phyloP scores from a whole-genome alignment of 345 rosid species.

The Nephelium lappaceum region DNA sequence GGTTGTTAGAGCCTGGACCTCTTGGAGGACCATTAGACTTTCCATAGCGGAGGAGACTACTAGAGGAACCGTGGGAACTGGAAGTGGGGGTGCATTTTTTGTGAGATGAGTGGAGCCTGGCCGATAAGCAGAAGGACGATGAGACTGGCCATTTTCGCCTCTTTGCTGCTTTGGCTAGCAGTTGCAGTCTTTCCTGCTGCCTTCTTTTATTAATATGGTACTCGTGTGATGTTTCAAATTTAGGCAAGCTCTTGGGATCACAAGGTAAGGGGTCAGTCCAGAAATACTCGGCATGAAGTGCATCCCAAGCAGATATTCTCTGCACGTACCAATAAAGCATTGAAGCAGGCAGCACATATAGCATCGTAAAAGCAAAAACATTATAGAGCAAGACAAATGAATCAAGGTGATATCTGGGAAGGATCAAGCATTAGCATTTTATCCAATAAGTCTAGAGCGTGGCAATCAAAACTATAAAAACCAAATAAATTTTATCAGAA shows the following conservation, averaged over 20 bases:
- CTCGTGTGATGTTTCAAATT: conserved; percentile 93
- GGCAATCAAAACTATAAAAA: conserved; percentile 68
- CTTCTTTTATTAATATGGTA: conserved; percentile 94
- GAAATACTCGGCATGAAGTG: conserved; percentile 95
- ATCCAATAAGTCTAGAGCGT: conserved; percentile 91
- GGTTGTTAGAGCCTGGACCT: conserved; percentile 74
- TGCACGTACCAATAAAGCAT: conserved; percentile 22
- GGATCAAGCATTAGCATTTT: conserved; percentile 92
- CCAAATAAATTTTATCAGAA: neutral
- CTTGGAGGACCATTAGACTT: conserved; percentile 57
- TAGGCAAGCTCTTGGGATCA: conserved; percentile 92
- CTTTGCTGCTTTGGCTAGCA: conserved; percentile 84
- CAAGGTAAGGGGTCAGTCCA: conserved; percentile 97
- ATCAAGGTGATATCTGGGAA: conserved; percentile 58
- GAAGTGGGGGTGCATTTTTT: conserved; percentile 44
- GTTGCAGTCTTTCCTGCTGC: conserved; percentile 70
- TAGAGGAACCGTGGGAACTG: conserved; percentile 44
- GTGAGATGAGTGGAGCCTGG: conserved; percentile 45
- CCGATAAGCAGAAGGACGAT: conserved; percentile 35
- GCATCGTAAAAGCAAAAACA: neutral
- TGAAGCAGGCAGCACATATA: conserved; percentile 11
- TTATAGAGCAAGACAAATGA: neutral
- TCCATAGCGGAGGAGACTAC: conserved; percentile 48
- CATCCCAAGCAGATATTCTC: conserved; percentile 97
- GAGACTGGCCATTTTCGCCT: conserved; percentile 87